Evolutionary conservation across 257 asterid species (phyloP).

Genomic region (Coffea canephora): DNA sequence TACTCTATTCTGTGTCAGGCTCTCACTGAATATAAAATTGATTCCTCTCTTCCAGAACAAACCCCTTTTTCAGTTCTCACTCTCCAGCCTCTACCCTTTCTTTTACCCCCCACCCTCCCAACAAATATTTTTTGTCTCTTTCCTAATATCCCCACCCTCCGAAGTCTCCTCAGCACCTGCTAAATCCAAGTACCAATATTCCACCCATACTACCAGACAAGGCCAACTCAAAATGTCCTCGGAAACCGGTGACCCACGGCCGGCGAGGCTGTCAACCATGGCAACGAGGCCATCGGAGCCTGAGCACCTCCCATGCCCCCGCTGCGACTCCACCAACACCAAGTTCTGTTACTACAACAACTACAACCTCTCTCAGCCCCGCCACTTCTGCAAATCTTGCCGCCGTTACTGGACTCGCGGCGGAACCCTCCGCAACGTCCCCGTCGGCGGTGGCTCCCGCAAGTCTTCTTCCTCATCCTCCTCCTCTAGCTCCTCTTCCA

Average conservation of each 20-base stretch:
- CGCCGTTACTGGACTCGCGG: slow-evolving; percentile 69
- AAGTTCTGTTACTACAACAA: slow-evolving; percentile 67
- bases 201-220: slow-evolving; percentile 15
- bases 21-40: slow-evolving; percentile 17
- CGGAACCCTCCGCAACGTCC: slow-evolving; percentile 51
- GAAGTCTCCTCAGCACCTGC: slow-evolving; percentile 11
- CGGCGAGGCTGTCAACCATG: slow-evolving; percentile 22
- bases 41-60: slow-evolving; percentile 9
- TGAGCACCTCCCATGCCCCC: slow-evolving; percentile 50
- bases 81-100: not conserved
- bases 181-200: slow-evolving; percentile 10
- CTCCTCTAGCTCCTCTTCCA: slow-evolving; percentile 26
- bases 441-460: slow-evolving; percentile 62
- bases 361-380: slow-evolving; percentile 64
- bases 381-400: slow-evolving; percentile 59
- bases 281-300: slow-evolving; percentile 32
- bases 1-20: not conserved
- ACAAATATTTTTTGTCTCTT: slow-evolving; percentile 16
- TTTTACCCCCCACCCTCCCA: not conserved
- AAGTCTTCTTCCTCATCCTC: slow-evolving; percentile 29
- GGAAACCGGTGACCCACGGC: slow-evolving; percentile 31
- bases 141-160: not conserved
- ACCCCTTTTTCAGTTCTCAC: slow-evolving; percentile 7
- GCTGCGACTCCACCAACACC: slow-evolving; percentile 54
- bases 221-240: slow-evolving; percentile 18